Conservation (phyloP, 1,284 basidiomycete genomes). For the Cutaneotrichosporon curvatum region DNA sequence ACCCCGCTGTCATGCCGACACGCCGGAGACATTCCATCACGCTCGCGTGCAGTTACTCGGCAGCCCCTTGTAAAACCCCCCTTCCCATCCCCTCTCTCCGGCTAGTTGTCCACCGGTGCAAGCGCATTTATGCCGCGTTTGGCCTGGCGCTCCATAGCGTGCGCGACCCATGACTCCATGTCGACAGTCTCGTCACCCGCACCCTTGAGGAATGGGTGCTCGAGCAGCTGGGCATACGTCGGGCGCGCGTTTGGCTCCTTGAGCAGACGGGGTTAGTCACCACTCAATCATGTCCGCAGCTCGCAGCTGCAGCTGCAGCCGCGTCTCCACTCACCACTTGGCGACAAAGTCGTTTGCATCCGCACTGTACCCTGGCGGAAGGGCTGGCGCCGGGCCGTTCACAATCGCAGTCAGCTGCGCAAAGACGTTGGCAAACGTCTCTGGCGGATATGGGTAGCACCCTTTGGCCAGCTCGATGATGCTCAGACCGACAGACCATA, state of each 20-base stretch:
- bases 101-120: no score
- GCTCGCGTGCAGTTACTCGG: no score
- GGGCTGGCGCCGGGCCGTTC: slow-evolving; percentile 79
- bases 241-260: slow-evolving; percentile 73
- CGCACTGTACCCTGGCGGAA: slow-evolving; percentile 55
- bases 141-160: slow-evolving; percentile 53
- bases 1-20: no score
- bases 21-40: no score
- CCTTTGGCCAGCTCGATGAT: slow-evolving; percentile 91
- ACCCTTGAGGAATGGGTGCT: slow-evolving; percentile 63
- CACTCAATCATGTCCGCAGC: no score
- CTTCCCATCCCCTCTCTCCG: no score
- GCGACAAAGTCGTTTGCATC: slow-evolving; percentile 51
- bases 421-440: slow-evolving; percentile 95
- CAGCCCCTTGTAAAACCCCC: no score
- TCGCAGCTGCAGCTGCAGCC: no score
- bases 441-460: slow-evolving; percentile 94
- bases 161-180: slow-evolving; percentile 72
- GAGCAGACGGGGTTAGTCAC: slow-evolving; percentile 50
- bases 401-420: slow-evolving; percentile 94
- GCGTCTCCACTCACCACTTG: slow-evolving; percentile 43
- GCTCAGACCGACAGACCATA: slow-evolving; percentile 95
- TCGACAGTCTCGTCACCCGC: slow-evolving; percentile 60
- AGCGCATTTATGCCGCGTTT: slow-evolving; percentile 22
- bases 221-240: slow-evolving; percentile 74